These are phyloP conservation scores for Debaryomycetaceae sp. DNA, from an alignment of 1,139 yeast genomes.

Conservation along the genomic window DNA sequence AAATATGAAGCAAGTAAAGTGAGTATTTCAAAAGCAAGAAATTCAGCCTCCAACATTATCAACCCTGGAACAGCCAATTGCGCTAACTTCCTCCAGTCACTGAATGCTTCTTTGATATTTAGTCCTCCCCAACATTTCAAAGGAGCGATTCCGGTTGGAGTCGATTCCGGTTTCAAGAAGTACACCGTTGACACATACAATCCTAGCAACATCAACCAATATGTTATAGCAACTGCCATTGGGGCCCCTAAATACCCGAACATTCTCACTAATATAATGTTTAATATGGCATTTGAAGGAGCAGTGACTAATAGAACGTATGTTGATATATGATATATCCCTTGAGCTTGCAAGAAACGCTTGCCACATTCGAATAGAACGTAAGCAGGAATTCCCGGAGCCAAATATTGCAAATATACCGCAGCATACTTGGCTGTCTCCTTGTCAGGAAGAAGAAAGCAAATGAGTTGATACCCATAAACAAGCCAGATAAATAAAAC, in stretches of 20 bases:
- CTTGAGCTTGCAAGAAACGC: conserved; percentile 52
- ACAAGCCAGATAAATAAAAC: conserved; percentile 49
- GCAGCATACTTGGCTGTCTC: conserved; percentile 53
- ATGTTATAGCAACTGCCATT: conserved; percentile 53
- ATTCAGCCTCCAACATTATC: conserved; percentile 59
- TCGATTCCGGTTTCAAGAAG: conserved; percentile 33
- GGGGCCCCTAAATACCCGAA: conserved; percentile 56
- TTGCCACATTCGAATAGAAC: conserved; percentile 53
- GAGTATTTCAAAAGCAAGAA: conserved; percentile 54
- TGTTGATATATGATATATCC: conserved; percentile 51
- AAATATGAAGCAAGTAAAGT: conserved; percentile 54
- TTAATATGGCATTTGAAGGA: conserved; percentile 52
- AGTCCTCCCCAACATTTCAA: conserved; percentile 42
- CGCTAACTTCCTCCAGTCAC: conserved; percentile 47
- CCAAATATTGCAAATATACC: conserved; percentile 45
- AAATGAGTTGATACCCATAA: conserved; percentile 38
- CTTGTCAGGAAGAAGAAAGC: conserved; percentile 39
- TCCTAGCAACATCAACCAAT: conserved; percentile 54
- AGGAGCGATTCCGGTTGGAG: conserved; percentile 40
- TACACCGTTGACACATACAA: conserved; percentile 38
- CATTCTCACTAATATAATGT: conserved; percentile 39
- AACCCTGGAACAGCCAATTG: conserved; percentile 53
- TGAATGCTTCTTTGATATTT: conserved; percentile 29
- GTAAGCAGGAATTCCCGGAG: conserved; percentile 57
- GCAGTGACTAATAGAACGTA: conserved; percentile 50